phyloP scores from a whole-genome alignment of 2,329 filamentous ascomycete genomes.

The Stagonosporopsis vannaccii region DNA sequence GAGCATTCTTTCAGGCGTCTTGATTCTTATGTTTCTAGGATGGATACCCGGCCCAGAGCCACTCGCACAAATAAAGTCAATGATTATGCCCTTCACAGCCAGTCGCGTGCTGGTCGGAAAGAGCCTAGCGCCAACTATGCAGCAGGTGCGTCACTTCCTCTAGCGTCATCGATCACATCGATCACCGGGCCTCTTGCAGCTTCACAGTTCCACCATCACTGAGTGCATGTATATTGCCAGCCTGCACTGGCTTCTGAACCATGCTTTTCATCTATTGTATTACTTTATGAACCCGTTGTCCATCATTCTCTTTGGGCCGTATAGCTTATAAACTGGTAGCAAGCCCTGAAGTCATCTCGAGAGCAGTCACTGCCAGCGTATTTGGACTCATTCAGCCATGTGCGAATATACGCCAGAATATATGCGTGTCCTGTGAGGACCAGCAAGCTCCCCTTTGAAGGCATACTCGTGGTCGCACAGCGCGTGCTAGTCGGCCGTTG shows the following conservation, averaged over 20 bases:
- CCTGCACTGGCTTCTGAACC: background rate
- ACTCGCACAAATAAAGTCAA: slow-evolving; percentile 2
- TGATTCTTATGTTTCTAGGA: slow-evolving; percentile 4
- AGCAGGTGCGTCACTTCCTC: slow-evolving; percentile 14
- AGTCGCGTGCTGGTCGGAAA: slow-evolving; percentile 1
- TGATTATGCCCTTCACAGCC: slow-evolving; percentile 4
- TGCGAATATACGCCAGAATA: background rate
- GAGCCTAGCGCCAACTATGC: slow-evolving; percentile 11
- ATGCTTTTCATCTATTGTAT: background rate
- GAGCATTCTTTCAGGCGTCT: slow-evolving; percentile 8
- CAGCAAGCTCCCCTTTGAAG: background rate
- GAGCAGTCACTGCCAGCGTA: background rate
- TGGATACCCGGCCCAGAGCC: slow-evolving; percentile 16
- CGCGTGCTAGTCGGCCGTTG: background rate
- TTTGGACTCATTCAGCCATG: background rate
- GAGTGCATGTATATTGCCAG: background rate
- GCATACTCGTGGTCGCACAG: background rate
- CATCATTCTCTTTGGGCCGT: background rate
- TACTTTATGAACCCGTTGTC: background rate
- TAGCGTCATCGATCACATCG: slow-evolving; percentile 15
- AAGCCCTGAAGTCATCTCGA: background rate
- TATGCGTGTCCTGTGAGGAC: background rate
- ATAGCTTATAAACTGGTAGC: background rate
- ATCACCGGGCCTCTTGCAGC: slow-evolving; percentile 2
- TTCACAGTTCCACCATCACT: slow-evolving; percentile 1